A percentile compares a stretch with the other conserved stretches of the same genome.
Evolutionary conservation across 106 monocot genomes (phyloP).

Genomic region (Apostasia shenzhenica): DNA sequence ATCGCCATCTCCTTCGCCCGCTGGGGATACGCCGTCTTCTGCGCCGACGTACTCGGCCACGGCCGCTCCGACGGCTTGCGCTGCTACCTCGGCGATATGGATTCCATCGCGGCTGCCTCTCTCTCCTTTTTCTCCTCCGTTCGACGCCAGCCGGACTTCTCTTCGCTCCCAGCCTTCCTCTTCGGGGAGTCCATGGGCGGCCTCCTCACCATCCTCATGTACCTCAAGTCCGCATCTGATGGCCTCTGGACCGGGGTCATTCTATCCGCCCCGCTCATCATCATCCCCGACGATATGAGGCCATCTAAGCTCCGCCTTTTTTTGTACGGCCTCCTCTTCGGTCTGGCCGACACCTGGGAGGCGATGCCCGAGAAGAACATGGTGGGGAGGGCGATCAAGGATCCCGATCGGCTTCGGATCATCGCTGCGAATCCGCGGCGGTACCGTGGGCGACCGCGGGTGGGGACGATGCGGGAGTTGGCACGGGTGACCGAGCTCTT

Average conservation of each 20-base stretch:
- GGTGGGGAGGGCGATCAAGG: conserved; percentile 86
- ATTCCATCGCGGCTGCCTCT: conserved; percentile 61
- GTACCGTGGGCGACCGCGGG: conserved; percentile 62
- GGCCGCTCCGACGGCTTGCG: conserved; percentile 56
- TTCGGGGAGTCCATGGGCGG: conserved; percentile 96
- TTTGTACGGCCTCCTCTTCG: conserved; percentile 73
- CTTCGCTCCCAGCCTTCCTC: conserved; percentile 69
- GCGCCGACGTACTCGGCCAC: conserved; percentile 94
- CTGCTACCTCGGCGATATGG: conserved; percentile 68
- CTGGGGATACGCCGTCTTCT: conserved; percentile 96
- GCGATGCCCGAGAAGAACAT: conserved; percentile 90
- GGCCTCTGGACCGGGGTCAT: conserved; percentile 79
- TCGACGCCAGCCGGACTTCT: conserved; percentile 15
- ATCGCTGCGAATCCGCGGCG: conserved; percentile 79
- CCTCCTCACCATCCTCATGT: conserved; percentile 65
- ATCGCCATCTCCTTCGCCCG: conserved; percentile 70
- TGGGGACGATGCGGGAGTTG: conserved; percentile 94
- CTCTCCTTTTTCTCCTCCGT: conserved; percentile 79
- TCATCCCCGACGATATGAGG: conserved; percentile 90
- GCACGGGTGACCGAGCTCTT: conserved; percentile 46
- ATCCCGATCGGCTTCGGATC: conserved; percentile 49
- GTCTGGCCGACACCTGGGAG: conserved; percentile 84
- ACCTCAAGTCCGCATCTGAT: conserved; percentile 41
- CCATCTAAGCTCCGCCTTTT: conserved; percentile 69
- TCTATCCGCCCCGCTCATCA: conserved; percentile 82